Percentiles rank a stretch among this genome's conserved stretches.
Conservation (phyloP, 805 yeast genomes). For the Geotrichum ghanense region DNA sequence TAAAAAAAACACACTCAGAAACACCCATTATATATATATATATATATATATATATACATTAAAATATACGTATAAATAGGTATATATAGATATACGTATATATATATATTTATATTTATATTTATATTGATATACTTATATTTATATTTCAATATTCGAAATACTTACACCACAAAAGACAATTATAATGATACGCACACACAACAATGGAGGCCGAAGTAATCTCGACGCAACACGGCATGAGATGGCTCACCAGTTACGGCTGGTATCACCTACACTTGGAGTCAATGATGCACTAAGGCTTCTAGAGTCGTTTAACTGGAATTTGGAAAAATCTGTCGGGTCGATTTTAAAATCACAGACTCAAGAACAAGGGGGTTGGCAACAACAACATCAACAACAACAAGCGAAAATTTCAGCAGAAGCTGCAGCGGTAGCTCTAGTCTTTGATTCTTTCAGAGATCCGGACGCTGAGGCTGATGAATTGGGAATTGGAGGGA, state of each 20-base stretch:
- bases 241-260: background rate
- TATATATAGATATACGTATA: no score
- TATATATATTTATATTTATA: no score
- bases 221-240: no score
- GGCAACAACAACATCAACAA: slow-evolving; percentile 8
- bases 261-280: background rate
- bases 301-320: slow-evolving; percentile 18
- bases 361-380: slow-evolving; percentile 19
- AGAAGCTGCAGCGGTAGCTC: slow-evolving; percentile 11
- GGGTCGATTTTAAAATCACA: slow-evolving; percentile 24
- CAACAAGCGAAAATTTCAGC: background rate
- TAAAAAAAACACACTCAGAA: no score
- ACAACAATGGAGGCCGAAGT: no score
- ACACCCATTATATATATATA: no score
- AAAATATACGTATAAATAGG: no score
- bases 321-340: slow-evolving; percentile 23
- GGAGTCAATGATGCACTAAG: slow-evolving; percentile 3
- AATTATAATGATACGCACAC: no score
- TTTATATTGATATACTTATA: no score
- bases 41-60: no score
- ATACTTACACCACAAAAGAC: no score
- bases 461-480: slow-evolving; percentile 20
- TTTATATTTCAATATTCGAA: no score
- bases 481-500: slow-evolving; percentile 67
- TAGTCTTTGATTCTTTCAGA: slow-evolving; percentile 14